Percentiles rank a stretch among this genome's conserved stretches.
phyloP scores from a whole-genome alignment of 164 flowering plant species.

The Dillenia suffruticosa region DNA sequence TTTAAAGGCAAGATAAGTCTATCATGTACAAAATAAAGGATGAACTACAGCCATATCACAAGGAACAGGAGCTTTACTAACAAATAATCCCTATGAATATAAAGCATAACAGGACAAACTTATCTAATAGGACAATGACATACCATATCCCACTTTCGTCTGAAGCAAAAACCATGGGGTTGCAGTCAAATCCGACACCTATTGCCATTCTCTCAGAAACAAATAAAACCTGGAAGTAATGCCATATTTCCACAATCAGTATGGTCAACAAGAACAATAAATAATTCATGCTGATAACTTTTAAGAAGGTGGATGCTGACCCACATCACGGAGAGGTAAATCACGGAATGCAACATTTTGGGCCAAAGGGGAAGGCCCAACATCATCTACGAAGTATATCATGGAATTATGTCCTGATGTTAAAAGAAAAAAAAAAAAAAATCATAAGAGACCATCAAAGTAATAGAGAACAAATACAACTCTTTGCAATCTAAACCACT shows the following conservation, averaged over 20 bases:
- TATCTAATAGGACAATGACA: conserved; percentile 9
- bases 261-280: no score
- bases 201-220: conserved; percentile 85
- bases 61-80: no score
- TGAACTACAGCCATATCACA: no score
- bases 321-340: conserved; percentile 99
- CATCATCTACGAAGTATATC: conserved; percentile 96
- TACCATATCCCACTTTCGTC: conserved; percentile 97
- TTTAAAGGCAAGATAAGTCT: no score
- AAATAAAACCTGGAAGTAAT: conserved; percentile 64
- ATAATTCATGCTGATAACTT: not conserved
- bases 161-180: conserved; percentile 87
- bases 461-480: no score
- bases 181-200: conserved; percentile 95
- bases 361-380: conserved; percentile 94
- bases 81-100: no score
- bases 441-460: no score
- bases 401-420: conserved; percentile 87
- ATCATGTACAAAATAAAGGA: no score
- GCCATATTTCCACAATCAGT: not conserved
- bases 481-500: no score
- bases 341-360: conserved; percentile 86
- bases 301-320: conserved; percentile 88
- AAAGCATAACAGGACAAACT: not conserved
- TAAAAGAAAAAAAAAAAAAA: no score